Evolutionary conservation across 768 basidiomycete species (phyloP).

Genomic region (Mycena latifolia): DNA sequence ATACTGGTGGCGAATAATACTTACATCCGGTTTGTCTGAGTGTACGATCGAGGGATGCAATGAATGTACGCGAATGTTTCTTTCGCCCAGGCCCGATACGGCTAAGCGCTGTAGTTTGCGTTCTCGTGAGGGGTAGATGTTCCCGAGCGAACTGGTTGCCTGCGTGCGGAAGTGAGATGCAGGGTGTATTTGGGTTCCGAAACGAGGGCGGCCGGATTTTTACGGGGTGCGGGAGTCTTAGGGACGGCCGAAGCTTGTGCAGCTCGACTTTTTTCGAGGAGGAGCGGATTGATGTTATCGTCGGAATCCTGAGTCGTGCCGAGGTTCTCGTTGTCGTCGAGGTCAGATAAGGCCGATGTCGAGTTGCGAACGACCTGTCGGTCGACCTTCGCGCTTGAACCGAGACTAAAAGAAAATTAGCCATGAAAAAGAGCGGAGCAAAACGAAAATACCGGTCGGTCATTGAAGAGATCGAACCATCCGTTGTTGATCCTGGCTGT

Average conservation of each 20-base stretch:
- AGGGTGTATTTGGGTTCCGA: conserved; percentile 17
- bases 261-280: not conserved
- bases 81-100: too few relatives aligned
- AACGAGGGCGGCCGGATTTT: conserved; percentile 1
- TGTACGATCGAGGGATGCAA: too few relatives aligned
- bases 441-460: conserved; percentile 1
- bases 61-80: too few relatives aligned
- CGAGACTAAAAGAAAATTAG: not conserved
- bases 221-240: not conserved
- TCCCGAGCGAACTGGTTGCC: conserved; percentile 4
- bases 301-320: not conserved
- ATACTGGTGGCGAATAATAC: too few relatives aligned
- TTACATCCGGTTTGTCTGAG: too few relatives aligned
- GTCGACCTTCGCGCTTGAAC: conserved; percentile 12
- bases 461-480: conserved; percentile 13
- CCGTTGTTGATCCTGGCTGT: not conserved
- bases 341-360: conserved; percentile 3
- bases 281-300: not conserved
- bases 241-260: not conserved
- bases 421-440: not conserved
- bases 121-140: too few relatives aligned
- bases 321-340: not conserved
- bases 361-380: conserved; percentile 14
- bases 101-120: too few relatives aligned
- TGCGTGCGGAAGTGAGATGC: conserved; percentile 5